A percentile compares a stretch with the other conserved stretches of the same genome.
These are phyloP conservation scores for Peronospora tabacina DNA, from an alignment of 352 stramenopile genomes.

Conservation along the genomic window DNA sequence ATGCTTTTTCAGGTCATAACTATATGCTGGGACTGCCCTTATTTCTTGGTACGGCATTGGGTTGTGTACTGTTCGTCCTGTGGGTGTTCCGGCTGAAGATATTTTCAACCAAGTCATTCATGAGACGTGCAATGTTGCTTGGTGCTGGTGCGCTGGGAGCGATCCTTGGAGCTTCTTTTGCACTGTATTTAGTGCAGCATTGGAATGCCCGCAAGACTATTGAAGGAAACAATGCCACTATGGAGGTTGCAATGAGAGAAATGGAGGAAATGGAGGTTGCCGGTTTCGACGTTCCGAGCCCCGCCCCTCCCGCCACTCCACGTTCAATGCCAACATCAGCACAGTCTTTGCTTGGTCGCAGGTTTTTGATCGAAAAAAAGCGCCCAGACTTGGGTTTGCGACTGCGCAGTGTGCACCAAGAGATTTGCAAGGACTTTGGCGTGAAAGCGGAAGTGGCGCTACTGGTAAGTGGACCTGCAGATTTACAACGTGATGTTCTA, in stretches of 20 bases:
- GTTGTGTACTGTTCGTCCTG: constrained; percentile 28
- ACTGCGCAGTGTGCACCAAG: constrained; percentile 31
- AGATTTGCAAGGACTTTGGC: constrained; percentile 48
- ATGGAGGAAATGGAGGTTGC: constrained; percentile 45
- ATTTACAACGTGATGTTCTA: constrained; percentile 31
- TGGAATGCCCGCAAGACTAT: constrained; percentile 8
- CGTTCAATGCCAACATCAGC: constrained; percentile 24
- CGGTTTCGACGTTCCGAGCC: constrained; percentile 26
- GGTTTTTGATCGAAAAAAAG: constrained; percentile 34
- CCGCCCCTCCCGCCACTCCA: constrained; percentile 31
- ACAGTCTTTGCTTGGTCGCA: constrained; percentile 24
- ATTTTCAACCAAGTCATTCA: constrained; percentile 30
- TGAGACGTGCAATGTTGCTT: constrained; percentile 33
- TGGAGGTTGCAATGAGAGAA: constrained; percentile 32
- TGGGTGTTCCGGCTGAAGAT: constrained; percentile 24
- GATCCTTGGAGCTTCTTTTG: constrained; percentile 22
- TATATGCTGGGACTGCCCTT: constrained; percentile 27
- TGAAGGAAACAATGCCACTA: constrained; percentile 9
- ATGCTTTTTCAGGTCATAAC: constrained; percentile 30
- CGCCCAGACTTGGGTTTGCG: constrained; percentile 33
- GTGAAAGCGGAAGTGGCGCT: constrained; percentile 33
- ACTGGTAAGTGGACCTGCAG: constrained; percentile 39
- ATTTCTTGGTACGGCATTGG: constrained; percentile 30
- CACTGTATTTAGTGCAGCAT: constrained; percentile 13
- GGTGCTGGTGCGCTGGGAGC: constrained; percentile 21